These are phyloP conservation scores for Nemania sp. DNA, from an alignment of 2,329 filamentous ascomycete genomes.

Conservation along the genomic window DNA sequence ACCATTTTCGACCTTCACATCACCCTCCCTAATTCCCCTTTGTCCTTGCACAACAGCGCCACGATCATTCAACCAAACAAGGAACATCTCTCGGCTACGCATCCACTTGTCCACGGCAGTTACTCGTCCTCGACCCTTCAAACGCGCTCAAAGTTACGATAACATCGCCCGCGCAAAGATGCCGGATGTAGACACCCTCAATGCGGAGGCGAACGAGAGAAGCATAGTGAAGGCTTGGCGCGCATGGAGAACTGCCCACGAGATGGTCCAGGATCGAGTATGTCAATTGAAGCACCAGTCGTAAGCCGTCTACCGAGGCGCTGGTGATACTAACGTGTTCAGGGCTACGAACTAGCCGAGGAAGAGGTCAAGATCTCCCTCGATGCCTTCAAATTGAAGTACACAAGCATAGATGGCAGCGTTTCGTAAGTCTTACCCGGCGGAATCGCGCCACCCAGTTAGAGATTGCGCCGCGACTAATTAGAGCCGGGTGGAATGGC, in stretches of 20 bases:
- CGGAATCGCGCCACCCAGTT: background rate
- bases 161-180: constrained; percentile 36
- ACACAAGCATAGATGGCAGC: constrained; percentile 70
- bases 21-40: constrained; percentile 5
- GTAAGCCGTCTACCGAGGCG: background rate
- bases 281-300: constrained; percentile 38
- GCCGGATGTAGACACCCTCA: constrained; percentile 47
- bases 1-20: background rate
- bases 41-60: background rate
- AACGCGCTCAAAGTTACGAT: background rate
- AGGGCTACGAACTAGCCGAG: constrained; percentile 93
- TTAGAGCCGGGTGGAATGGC: background rate
- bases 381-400: constrained; percentile 76
- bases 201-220: constrained; percentile 50
- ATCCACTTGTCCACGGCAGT: background rate
- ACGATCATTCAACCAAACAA: background rate
- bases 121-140: background rate
- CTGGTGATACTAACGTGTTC: constrained; percentile 29
- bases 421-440: constrained; percentile 64
- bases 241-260: constrained; percentile 88
- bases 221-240: constrained; percentile 78
- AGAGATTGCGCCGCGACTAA: constrained; percentile 8
- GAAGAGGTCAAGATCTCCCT: constrained; percentile 86
- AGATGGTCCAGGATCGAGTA: constrained; percentile 93
- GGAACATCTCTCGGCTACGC: background rate